phyloP scores from a whole-genome alignment of 257 asterid genomes.

The Gentiana macrophylla region DNA sequence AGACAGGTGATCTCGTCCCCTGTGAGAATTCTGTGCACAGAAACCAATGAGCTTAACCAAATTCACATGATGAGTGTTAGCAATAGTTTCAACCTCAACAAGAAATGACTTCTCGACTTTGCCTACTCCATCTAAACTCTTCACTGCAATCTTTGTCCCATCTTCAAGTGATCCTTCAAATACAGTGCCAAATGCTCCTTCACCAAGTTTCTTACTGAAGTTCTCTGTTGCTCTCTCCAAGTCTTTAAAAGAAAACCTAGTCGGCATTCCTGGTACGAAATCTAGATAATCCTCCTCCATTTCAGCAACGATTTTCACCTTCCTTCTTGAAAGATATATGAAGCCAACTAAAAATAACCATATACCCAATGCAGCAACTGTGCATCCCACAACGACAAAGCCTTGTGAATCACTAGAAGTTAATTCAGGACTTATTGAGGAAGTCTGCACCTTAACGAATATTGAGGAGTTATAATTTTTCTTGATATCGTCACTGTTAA shows the following conservation, averaged over 20 bases:
- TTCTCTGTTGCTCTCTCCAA: slow-evolving; percentile 13
- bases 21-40: slow-evolving; percentile 21
- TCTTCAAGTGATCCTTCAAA: slow-evolving; percentile 18
- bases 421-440: neutral
- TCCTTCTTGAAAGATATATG: neutral
- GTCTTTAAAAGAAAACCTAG: slow-evolving; percentile 18
- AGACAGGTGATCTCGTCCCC: too few species aligned
- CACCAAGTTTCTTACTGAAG: slow-evolving; percentile 16
- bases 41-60: slow-evolving; percentile 18
- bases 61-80: slow-evolving; percentile 21
- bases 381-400: slow-evolving; percentile 7
- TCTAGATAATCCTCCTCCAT: slow-evolving; percentile 19
- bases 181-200: slow-evolving; percentile 24
- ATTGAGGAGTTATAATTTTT: slow-evolving; percentile 13
- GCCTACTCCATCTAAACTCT: slow-evolving; percentile 21
- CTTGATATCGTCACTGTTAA: slow-evolving; percentile 14
- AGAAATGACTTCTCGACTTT: slow-evolving; percentile 18
- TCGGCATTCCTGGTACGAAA: slow-evolving; percentile 21
- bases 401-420: neutral
- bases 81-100: slow-evolving; percentile 25
- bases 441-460: slow-evolving; percentile 16
- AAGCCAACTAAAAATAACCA: slow-evolving; percentile 2
- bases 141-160: slow-evolving; percentile 24
- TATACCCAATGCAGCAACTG: neutral
- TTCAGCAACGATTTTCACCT: slow-evolving; percentile 10